Evolutionary conservation across 176 grass and related monocot genomes (phyloP), one percentile per base, ranked within the genome.

Genomic region (Elymus sibiricus): DNA sequence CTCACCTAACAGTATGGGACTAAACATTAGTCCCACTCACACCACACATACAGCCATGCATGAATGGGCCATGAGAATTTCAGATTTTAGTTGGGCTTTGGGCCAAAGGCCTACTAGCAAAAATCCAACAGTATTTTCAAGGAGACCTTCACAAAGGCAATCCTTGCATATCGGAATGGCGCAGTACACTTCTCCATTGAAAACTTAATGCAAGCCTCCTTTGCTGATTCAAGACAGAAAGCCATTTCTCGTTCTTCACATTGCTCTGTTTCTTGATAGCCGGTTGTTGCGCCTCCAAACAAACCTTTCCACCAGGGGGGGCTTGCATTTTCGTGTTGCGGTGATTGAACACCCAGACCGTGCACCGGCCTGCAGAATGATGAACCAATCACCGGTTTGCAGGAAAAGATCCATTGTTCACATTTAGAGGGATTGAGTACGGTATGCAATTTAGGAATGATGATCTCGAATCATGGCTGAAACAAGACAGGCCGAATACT

Each of bases 231-330:
- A 71, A 71, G 35, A 71, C 68, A 71, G 12, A 10, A 39, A 11
- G 21, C 68, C 35, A 71, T 71, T 71, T 71, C 68, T 40, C 37
- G 35, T 40, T 71, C 68, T 24, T 71, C 68, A 5, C 68, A 40
- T 40, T 71, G 21, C 7, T 71, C 34, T 71, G 35, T 71, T 40
- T 38, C 68, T 71, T 71, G 70, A 12, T 40, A 71, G 35, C 39
- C 10, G 9, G 68, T 40, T 40, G 21, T 70, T 32, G 88, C 16
- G 39, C 53, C 76, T 87, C 81, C 85, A 81, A 95, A 82, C 15
- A 98, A 79, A 53, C 83, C 64, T 86, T 91, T 95, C 93, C 95
- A 98, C 91, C 91, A 98, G 22, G 88, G 86, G 16, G 91, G 87
- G 39, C 75, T 84, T 95, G 75, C 93, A 98, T 62, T 95, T 95